phyloP scores from a whole-genome alignment of 2,329 filamentous ascomycete genomes.

The Coniochaeta sp. region DNA sequence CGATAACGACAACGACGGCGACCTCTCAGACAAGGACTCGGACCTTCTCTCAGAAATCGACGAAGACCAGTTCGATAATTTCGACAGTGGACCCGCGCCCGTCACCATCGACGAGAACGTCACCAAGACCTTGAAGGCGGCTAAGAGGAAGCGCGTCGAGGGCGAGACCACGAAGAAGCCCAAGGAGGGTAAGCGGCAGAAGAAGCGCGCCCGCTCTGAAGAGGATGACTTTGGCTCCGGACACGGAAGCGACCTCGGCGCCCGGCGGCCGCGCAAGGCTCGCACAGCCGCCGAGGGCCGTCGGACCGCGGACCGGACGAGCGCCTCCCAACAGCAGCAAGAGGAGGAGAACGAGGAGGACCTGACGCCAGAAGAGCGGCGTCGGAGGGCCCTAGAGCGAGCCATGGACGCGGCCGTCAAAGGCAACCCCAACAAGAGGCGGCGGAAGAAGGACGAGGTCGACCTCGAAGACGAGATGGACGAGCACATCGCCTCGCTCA shows the following conservation, averaged over 20 bases:
- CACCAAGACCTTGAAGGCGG: slow-evolving; percentile 55
- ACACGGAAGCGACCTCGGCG: slow-evolving; percentile 34
- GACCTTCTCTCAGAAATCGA: slow-evolving; percentile 61
- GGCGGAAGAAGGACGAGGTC: slow-evolving; percentile 81
- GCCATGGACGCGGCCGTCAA: slow-evolving; percentile 86
- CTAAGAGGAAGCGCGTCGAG: slow-evolving; percentile 58
- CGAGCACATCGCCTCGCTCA: slow-evolving; percentile 80
- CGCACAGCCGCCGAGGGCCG: slow-evolving; percentile 40
- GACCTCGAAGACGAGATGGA: slow-evolving; percentile 89
- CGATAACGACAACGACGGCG: slow-evolving; percentile 20
- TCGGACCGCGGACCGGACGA: slow-evolving; percentile 17
- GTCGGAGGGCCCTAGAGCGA: slow-evolving; percentile 75
- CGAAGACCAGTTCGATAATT: slow-evolving; percentile 55
- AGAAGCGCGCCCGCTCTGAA: slow-evolving; percentile 44
- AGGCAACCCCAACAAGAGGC: slow-evolving; percentile 59
- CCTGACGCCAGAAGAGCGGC: slow-evolving; percentile 76
- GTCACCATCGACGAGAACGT: slow-evolving; percentile 63
- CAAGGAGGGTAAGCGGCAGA: slow-evolving; percentile 64
- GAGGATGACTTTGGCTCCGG: slow-evolving; percentile 43
- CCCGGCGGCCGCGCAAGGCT: slow-evolving; percentile 17
- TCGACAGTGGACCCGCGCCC: slow-evolving; percentile 58
- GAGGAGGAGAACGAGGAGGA: slow-evolving; percentile 69
- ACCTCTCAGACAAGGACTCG: slow-evolving; percentile 45
- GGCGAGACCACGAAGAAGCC: slow-evolving; percentile 65
- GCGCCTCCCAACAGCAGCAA: slow-evolving; percentile 33